phyloP scores from a whole-genome alignment of 2,329 filamentous ascomycete genomes.

The Coleophoma eucalyptorum region DNA sequence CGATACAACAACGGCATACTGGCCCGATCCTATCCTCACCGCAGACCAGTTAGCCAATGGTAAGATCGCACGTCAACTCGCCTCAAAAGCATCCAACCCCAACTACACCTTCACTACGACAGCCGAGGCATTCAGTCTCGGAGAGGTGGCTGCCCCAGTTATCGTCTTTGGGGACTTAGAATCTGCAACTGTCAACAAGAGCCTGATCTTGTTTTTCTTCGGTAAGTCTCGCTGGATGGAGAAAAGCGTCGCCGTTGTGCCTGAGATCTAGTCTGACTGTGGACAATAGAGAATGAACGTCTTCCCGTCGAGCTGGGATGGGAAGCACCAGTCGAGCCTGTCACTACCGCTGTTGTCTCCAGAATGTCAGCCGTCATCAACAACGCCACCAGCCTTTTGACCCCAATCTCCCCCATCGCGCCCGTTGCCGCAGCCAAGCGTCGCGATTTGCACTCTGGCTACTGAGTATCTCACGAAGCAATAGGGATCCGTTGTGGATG shows the following conservation, averaged over 20 bases:
- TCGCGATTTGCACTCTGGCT: background rate
- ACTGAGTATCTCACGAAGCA: background rate
- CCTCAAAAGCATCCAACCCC: constrained; percentile 42
- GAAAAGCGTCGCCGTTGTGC: too few relatives aligned
- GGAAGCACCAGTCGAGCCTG: constrained; percentile 17
- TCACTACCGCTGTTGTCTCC: too few relatives aligned
- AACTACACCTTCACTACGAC: constrained; percentile 39
- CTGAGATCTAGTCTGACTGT: background rate
- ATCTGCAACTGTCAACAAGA: constrained; percentile 33
- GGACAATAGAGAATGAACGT: constrained; percentile 34
- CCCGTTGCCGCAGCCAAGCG: background rate
- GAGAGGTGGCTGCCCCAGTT: constrained; percentile 45
- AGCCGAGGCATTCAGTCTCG: constrained; percentile 41
- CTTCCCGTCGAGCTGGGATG: constrained; percentile 38
- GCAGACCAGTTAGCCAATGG: constrained; percentile 39
- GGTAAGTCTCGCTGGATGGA: constrained; percentile 24
- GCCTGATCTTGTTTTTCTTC: constrained; percentile 41
- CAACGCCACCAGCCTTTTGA: constrained; percentile 5
- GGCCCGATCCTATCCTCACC: constrained; percentile 36
- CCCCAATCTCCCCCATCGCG: background rate
- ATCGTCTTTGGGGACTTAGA: constrained; percentile 42
- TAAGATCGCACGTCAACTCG: constrained; percentile 39
- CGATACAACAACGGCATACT: constrained; percentile 39
- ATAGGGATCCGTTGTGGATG: too few relatives aligned
- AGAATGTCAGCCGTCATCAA: constrained; percentile 4